Evolutionary conservation across 441 rosid genomes (phyloP).

Genomic region (Melastoma candidum): DNA sequence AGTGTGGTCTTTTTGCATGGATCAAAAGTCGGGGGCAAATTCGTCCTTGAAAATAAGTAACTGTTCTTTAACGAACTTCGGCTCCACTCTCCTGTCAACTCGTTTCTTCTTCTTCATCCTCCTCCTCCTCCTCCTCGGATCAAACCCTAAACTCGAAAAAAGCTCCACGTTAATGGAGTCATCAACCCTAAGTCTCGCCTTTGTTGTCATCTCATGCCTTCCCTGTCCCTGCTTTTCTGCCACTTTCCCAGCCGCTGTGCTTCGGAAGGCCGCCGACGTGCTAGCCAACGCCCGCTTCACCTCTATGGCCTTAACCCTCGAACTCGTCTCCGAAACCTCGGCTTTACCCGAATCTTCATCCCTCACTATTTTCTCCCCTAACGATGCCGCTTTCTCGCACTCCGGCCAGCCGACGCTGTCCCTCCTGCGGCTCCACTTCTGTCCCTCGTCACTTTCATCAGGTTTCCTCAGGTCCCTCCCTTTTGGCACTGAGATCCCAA

Average conservation of each 20-base stretch:
- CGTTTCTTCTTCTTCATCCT: too few relatives aligned
- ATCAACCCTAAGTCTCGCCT: neutral
- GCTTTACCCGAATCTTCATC: slow-evolving; percentile 8
- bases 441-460: slow-evolving; percentile 10
- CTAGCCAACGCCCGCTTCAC: slow-evolving; percentile 10
- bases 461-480: slow-evolving; percentile 15
- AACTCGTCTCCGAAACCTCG: slow-evolving; percentile 10
- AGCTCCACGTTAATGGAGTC: slow-evolving; percentile 4
- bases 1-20: too few relatives aligned
- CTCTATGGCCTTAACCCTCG: slow-evolving; percentile 17
- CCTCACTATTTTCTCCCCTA: slow-evolving; percentile 15
- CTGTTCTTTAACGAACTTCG: too few relatives aligned
- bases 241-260: neutral
- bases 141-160: too few relatives aligned
- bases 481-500: slow-evolving; percentile 14
- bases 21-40: too few relatives aligned
- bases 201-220: neutral
- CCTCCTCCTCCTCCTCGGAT: too few relatives aligned
- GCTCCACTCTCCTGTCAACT: too few relatives aligned
- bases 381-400: slow-evolving; percentile 11
- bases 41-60: too few relatives aligned
- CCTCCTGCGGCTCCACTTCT: slow-evolving; percentile 16
- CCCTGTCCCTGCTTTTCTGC: neutral
- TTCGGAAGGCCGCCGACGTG: slow-evolving; percentile 10
- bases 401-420: slow-evolving; percentile 21